A percentile compares a stretch with the other conserved stretches of the same genome.
These are phyloP conservation scores for Rhodotorula diobovata DNA, from an alignment of 768 basidiomycete genomes.

Conservation along the genomic window DNA sequence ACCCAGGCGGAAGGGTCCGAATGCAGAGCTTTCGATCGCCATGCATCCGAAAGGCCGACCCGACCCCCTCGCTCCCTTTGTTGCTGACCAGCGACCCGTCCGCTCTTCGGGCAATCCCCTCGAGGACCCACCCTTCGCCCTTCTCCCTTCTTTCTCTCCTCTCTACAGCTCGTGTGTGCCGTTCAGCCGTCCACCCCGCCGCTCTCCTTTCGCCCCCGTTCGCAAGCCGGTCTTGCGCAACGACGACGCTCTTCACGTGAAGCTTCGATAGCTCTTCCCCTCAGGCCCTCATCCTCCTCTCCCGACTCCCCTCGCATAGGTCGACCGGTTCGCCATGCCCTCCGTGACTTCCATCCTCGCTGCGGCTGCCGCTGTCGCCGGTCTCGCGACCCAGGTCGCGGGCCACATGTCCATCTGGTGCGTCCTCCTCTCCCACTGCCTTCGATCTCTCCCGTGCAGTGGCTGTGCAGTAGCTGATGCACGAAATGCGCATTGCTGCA, in stretches of 20 bases:
- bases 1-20: no score
- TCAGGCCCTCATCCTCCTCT: background rate
- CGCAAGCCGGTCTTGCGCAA: background rate
- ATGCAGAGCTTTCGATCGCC: no score
- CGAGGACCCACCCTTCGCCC: background rate
- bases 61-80: no score
- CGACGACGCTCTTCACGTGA: background rate
- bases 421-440: no score
- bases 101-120: no score
- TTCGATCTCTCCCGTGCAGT: no score
- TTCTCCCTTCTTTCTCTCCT: background rate
- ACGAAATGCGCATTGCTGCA: no score
- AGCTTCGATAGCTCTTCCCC: background rate
- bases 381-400: background rate
- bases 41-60: no score
- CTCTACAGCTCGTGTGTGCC: background rate
- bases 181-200: background rate
- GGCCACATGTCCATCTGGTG: slow-evolving; percentile 11
- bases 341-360: background rate
- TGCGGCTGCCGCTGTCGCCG: background rate
- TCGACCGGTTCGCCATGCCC: background rate
- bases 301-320: background rate
- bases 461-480: no score
- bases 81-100: no score
- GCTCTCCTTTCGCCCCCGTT: background rate